Base-by-base conservation (phyloP, 192 early-diverging fungal species). In the Podochytrium sp. region DNA sequence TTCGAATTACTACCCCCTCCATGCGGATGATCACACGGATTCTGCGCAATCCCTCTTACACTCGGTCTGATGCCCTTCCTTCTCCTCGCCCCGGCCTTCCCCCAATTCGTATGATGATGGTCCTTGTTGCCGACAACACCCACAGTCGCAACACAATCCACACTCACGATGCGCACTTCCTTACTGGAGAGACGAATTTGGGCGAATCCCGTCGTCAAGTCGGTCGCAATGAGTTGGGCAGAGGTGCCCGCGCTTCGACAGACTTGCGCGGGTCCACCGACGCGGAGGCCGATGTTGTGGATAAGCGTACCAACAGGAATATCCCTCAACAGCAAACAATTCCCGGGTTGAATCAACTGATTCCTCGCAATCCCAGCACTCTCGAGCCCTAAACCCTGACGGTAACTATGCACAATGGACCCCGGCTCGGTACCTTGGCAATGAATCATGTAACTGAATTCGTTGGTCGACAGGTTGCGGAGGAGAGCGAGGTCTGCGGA, bases 1-100 rank as follows among this genome's bases (percentile, higher is more conserved):
- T 97, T 98, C 63, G 89, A 91, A 78, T 98, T 97, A 38, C 92
- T 88, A 73, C 95, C 96, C 91, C 97, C 97, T 83, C 97, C 97
- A 79, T 96, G 96, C 65, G 97, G 97, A 85, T 99, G 97, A 82
- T 96, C 95, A 56, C 85, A 83, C 7, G 93, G 90, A 84, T 93
- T 97, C 92, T 92, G 92, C n/a, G 95, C 94, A 66, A 95, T 92
- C 89, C 97, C 97, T 75, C 97, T 90, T 60, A 97, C 95, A 27
- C 87, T 88, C 18, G 97, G 97, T 61, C 97, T 87, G 78, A 90
- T 89, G n/a, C 96, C 96, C 42, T 88, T 79, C 76, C 91, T 87
- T 57, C 95, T 78, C 41, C 84, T 80, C 41, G 92, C 90, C 53
- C 97, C 97, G 60, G 97, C 97, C 66, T 95, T 93, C 47, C 97